Base-by-base conservation (phyloP, 345 rosid species). In the Bruguiera gymnorhiza region DNA sequence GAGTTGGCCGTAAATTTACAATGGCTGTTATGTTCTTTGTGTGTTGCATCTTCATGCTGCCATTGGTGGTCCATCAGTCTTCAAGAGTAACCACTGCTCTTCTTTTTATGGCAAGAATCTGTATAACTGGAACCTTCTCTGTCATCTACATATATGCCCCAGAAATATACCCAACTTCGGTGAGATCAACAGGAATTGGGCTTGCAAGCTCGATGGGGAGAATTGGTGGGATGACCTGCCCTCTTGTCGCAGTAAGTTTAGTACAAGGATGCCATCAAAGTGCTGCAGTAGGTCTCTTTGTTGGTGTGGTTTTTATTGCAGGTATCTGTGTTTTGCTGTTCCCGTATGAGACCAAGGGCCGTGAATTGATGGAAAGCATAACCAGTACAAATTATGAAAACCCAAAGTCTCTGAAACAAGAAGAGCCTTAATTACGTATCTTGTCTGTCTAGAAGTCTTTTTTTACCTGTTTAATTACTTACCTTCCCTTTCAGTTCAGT, bases 141-240 rank as follows among this genome's bases (percentile, higher is more conserved):
- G 80, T 89, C 62, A 68, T 86, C 60, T 92, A 75, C 70, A 84
- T 92, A 30, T 89, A 89, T 62, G 97, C 97, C 53, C 93, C 97
- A 0, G 96, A 87, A 91, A 76, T 91, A 71, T 89, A 91, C 69
- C 97, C 97, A 21, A 89, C 97, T 1, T 76, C 86, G 15, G 82
- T 89, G 50, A 85, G 97, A 81, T 70, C 97, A 11, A 89, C 95
- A 0, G 97, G 97, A 23, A 9, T 37, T 39, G 98, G 98, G 73
- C 76, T 82, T 6, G 98, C 74, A n/a, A 91, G 94, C 83, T 80
- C 96, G 4, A 78, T 94, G 62, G 98, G 97, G 63, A 87, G 98
- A 79, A 88, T 94, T 16, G 98, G 97, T n/a, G 98, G 98, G 64
- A 87, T 91, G 87, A 32, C 87, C 34, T 89, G 96, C 63, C 98